Evolutionary conservation across 2,329 filamentous ascomycete genomes (phyloP), one percentile per base, ranked within the genome.

Genomic region (Massarina eburnea): DNA sequence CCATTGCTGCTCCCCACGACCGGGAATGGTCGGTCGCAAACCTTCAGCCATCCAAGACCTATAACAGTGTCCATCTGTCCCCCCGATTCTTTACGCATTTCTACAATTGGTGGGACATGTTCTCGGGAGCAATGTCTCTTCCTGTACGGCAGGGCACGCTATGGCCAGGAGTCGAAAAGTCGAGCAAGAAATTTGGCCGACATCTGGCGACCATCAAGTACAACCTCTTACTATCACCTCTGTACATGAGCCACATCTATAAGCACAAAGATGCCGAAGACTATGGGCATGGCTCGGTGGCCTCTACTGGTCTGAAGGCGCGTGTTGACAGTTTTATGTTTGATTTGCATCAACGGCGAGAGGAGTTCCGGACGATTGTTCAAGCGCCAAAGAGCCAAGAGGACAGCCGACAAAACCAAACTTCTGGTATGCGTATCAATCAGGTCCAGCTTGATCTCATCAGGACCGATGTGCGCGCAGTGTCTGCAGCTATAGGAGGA

Each of bases 201-300:
- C 95, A 99, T 71, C 76, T 99, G 51, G 92, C 91, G n/a, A 99
- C 95, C 8, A 91, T 99, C 76, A 99, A 99, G 76, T 97, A 97
- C 74, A 96, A 92, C 52, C 75, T 99, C 18, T 79, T 97, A 3
- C 77, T 99, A 14, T 95, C 94, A 2, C 94, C 94, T 0, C 75
- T 99, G 2, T 99, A 95, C 69, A 82, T 99, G 52, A 95, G 91
- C 58, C 94, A 99, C 61, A 91, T 99, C 24, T 99, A 99, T 75
- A 97, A 96, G 70, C 94, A 99, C 74, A 96, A 96, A 67, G 94
- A 99, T 62, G 84, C 84, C 0, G 92, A 96, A 63, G 91, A 96
- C 49, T 88, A 89, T 62, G 79, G 82, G 0, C 86, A 91, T 51
- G 78, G 84, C 52, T 80, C 86, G 1, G 89, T 96, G 5, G 94